Conservation (phyloP, 2,329 filamentous ascomycete genomes). For the Pezicula radicicola region DNA sequence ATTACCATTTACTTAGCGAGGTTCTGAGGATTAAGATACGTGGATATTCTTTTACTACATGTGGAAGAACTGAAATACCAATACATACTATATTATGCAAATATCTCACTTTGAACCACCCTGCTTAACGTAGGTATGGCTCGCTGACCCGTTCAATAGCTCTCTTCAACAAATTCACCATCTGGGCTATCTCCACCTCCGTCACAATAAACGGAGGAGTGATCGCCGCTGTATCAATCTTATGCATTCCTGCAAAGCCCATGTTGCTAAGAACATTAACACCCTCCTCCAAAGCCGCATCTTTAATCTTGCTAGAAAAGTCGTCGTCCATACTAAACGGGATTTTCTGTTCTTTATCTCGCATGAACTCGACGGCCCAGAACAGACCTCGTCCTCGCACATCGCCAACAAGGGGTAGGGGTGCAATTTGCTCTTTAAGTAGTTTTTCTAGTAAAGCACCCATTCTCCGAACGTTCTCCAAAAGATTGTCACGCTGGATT, state of each 20-base stretch:
- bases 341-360: conserved; percentile 31
- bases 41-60: no score
- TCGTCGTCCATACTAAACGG: background rate
- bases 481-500: conserved; percentile 49
- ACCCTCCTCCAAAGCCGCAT: background rate
- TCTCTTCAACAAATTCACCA: background rate
- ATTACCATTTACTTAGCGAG: no score
- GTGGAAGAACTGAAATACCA: no score
- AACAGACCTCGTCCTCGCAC: conserved; percentile 55
- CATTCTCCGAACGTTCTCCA: conserved; percentile 50
- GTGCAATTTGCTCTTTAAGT: conserved; percentile 25
- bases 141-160: background rate
- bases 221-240: background rate
- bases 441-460: conserved; percentile 34
- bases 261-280: conserved; percentile 2
- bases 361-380: conserved; percentile 48
- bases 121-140: background rate
- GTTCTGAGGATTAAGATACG: no score
- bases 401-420: conserved; percentile 47
- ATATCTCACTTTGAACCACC: no score
- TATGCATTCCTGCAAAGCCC: background rate
- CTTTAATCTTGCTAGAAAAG: background rate
- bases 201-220: conserved; percentile 3
- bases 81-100: no score
- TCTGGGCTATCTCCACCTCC: background rate